Evolutionary conservation across 306 rosid species (phyloP), one percentile per base, ranked within the genome.

Genomic region (Coriaria nepalensis): DNA sequence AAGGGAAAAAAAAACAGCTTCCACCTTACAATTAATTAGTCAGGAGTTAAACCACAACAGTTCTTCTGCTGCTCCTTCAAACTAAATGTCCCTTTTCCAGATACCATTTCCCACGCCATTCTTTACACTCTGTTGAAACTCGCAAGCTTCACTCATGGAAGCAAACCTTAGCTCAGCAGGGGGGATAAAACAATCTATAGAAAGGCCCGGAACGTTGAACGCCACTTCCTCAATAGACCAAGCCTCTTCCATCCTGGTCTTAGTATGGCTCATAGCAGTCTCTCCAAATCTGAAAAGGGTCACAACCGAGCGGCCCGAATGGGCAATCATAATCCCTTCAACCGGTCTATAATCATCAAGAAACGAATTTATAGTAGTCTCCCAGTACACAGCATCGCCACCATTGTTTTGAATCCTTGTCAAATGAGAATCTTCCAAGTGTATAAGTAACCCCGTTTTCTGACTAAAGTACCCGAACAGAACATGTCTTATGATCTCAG

Each of bases 221-320:
- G 96, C 98, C 45, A 85, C 94, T 70, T 92, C 98, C 75, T 92
- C 98, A 33, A 92, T 82, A 0, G 98, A 79, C 98, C 98, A 92
- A 43, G 96, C 93, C 71, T 92, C 98, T 70, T 92, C 98, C 98
- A 92, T 92, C 72, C 85, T 71, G 9, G 98, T 85, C 60, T 92
- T 92, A 2, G 98, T 81, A 78, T 92, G 98, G 63, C 95, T 85
- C 98, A 92, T 71, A 40, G 98, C 94, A 7, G 98, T 92, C 70
- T 92, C 98, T 55, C 98, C 98, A 45, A 92, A 92, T 69, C 98
- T 77, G 87, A 92, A 92, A 50, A 92, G 96, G 12, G 98, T 92
- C 53, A 82, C 98, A 12, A 85, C 87, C 5, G 98, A 92, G 43
- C 93, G 87, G 33, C 98, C 98, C 0, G 96, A 82, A 62, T 92